These are phyloP conservation scores for Physaria fendleri DNA, from an alignment of 345 rosid species.

Conservation along the genomic window DNA sequence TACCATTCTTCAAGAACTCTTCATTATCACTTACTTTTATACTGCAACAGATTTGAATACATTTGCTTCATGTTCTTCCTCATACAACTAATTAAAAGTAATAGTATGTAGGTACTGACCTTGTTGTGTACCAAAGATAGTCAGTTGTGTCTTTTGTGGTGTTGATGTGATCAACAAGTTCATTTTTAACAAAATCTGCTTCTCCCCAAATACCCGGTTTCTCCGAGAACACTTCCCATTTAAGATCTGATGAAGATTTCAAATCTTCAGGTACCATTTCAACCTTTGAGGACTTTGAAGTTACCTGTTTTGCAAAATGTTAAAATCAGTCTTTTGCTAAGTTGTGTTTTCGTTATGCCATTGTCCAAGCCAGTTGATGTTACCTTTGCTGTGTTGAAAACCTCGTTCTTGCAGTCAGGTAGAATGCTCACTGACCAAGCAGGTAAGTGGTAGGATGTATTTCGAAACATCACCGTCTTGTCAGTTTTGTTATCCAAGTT, in stretches of 20 bases:
- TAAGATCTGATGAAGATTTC: slow-evolving; percentile 40
- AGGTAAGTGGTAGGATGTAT: slow-evolving; percentile 63
- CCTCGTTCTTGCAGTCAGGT: slow-evolving; percentile 80
- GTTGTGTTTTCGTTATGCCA: too few species aligned
- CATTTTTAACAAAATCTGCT: slow-evolving; percentile 50
- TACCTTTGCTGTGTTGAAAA: slow-evolving; percentile 81
- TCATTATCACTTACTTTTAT: slow-evolving; percentile 48
- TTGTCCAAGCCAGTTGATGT: too few species aligned
- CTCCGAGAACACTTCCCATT: slow-evolving; percentile 73
- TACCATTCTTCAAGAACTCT: slow-evolving; percentile 53
- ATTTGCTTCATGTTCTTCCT: slow-evolving; percentile 13
- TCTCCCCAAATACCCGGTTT: slow-evolving; percentile 74
- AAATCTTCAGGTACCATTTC: slow-evolving; percentile 77
- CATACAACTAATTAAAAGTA: neutral
- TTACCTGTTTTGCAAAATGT: slow-evolving; percentile 47
- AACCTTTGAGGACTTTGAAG: slow-evolving; percentile 52
- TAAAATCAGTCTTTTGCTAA: too few species aligned
- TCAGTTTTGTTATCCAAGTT: slow-evolving; percentile 70
- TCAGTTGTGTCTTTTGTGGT: slow-evolving; percentile 79
- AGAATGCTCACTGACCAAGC: slow-evolving; percentile 98
- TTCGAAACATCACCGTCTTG: slow-evolving; percentile 46
- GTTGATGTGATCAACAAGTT: slow-evolving; percentile 76
- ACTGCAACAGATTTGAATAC: slow-evolving; percentile 36
- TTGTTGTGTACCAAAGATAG: slow-evolving; percentile 94
- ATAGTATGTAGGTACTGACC: slow-evolving; percentile 39